Evolutionary conservation across 2,329 filamentous ascomycete genomes (phyloP), one percentile per base, ranked within the genome.

Genomic region (Dactylellina parvicollis): DNA sequence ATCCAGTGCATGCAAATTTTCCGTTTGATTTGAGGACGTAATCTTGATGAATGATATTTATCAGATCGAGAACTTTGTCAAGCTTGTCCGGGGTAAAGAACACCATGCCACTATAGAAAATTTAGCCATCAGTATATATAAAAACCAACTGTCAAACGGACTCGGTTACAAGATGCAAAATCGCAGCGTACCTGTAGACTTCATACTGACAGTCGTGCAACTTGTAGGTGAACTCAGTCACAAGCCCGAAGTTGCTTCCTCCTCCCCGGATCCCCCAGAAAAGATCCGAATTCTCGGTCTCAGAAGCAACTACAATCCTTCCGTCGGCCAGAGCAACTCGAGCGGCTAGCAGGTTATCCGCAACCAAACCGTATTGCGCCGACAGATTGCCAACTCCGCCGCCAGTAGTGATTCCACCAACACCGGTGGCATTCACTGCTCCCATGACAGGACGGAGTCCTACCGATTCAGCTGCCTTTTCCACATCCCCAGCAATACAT

Each of bases 181-280:
- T 24, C 1, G 22, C 7, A 16, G 28, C 69, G 10, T 62, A 67
- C 70, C 16, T 49, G 30, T 49, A 74, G 18, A 73, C 52, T 26
- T 54, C 16, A 28, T 79, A 57, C 54, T 78, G 77, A 32, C 81
- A 80, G 71, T 84, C 81, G 75, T 84, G 85, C 54, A 86, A 81
- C 76, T 84, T 83, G 16, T 80, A 79, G 0, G 81, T 82, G 8
- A 83, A 79, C 0, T 81, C 82, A 1, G 83, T 86, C 14, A 87
- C 83, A 59, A 87, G 82, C 40, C 86, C 86, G 67, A 87, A 87
- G 78, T 87, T 87, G 69, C 86, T 84, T 0, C 85, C 86, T 1
- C 85, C 86, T 3, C 86, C 86, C 52, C 81, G 81, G 75, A 88
- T 81, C 0, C 81, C 86, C 86, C 85, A 88, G 77, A 82, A 87